Evolutionary conservation across 78 protist species (phyloP).

Genomic region (Emiliania huxleyi): DNA sequence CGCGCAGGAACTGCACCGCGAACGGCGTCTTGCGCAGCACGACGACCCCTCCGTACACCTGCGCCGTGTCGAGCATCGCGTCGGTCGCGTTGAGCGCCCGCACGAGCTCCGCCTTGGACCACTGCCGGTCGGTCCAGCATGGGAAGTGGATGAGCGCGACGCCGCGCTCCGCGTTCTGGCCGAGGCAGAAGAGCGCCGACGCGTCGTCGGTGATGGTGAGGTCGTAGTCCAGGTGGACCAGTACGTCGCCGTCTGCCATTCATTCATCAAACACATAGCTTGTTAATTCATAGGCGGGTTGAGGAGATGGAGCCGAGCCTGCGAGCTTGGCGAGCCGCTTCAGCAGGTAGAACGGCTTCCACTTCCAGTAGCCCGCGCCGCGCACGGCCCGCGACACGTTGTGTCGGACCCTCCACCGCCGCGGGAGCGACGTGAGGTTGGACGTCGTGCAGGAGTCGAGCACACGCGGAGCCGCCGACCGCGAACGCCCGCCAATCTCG

Average conservation of each 20-base stretch:
- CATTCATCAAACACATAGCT: no score
- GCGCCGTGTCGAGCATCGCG: background rate
- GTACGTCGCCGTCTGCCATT: background rate
- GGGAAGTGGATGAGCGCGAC: background rate
- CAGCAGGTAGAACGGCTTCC: background rate
- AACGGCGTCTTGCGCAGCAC: background rate
- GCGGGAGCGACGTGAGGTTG: background rate
- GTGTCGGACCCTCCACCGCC: background rate
- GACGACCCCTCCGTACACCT: background rate
- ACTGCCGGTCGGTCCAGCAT: background rate
- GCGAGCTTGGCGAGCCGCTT: background rate
- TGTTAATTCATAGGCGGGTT: no score
- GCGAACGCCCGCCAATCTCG: no score
- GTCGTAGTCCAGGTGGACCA: background rate
- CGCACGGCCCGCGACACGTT: background rate
- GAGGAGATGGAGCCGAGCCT: no score
- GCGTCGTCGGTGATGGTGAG: background rate
- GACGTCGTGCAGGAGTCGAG: background rate
- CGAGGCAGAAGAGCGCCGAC: background rate
- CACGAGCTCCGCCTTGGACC: background rate
- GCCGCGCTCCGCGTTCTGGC: background rate
- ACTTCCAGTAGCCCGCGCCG: background rate
- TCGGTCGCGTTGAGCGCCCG: background rate
- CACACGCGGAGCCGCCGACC: no score
- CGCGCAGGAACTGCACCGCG: no score